Evolutionary conservation across 768 basidiomycete genomes (phyloP), one percentile per base, ranked within the genome.

Genomic region (Butyriboletus loyo): DNA sequence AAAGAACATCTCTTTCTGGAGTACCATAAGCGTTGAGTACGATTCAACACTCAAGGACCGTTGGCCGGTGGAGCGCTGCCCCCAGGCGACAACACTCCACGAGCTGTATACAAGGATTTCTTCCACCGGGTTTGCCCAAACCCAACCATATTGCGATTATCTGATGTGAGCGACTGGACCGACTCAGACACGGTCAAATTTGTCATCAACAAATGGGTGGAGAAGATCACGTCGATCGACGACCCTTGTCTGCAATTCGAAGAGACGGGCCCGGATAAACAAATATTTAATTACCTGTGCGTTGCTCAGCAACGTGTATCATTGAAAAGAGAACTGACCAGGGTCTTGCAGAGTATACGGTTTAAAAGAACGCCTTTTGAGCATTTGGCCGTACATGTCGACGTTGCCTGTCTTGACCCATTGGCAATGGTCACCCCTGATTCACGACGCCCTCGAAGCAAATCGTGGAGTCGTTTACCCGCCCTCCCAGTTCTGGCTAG

Each of bases 71-170:
- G 45, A 19, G 32, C 17, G 9, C 17, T 46, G 10, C 45, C 45
- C 25, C 45, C 45, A n/a, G 45, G 32, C 2, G 45, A 46, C 17
- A 24, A 35, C 24, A 25, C 45, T 9, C 45, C 45, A 25, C 45
- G n/a, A 46, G 45, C 45, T 25, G 45, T 46, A 35, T n/a, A 46
- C 45, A 46, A 46, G 24, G 45, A 35, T 46, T 46, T 46, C 24
- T 46, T 46, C 24, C 17, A 46, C 7, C 35, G 3, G 25, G 45
- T 46, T 46, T 46, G 45, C 32, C 45, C 45, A 35, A 35, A 46
- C 4, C 45, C 45, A 1, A 35, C 45, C 24, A 46, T 35, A 32
- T 46, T 46, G 45, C 45, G 45, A 35, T 46, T 46, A 35, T 46
- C 45, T 5, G 45, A 46, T 34, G 45, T 46, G 0, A 19, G 6